Evolutionary conservation across 1,139 yeast genomes (phyloP).

Genomic region (Kodamaea anthophila): DNA sequence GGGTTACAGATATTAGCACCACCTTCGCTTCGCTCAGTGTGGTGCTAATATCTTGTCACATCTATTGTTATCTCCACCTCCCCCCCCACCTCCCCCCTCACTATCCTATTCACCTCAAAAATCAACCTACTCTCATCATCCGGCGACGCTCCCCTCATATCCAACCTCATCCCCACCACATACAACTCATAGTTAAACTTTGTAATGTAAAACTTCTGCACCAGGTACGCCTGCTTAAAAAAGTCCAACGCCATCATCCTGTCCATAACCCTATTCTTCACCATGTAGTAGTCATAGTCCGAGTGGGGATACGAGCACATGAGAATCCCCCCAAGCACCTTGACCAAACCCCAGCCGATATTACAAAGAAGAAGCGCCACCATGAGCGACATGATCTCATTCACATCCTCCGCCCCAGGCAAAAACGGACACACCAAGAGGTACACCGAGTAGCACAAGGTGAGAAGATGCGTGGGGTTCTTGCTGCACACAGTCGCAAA

Average conservation of each 20-base stretch:
- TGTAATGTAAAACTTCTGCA: conserved; percentile 48
- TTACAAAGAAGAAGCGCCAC: conserved; percentile 46
- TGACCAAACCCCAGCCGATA: conserved; percentile 52
- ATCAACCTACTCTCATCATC: conserved; percentile 60
- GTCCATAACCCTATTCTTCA: conserved; percentile 29
- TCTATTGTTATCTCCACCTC: conserved; percentile 58
- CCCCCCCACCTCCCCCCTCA: conserved; percentile 26
- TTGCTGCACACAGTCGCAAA: conserved; percentile 20
- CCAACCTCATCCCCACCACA: conserved; percentile 48
- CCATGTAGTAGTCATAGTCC: conserved; percentile 31
- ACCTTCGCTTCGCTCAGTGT: neutral
- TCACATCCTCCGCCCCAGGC: conserved; percentile 34
- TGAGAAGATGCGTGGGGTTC: conserved; percentile 60
- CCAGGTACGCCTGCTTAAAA: conserved; percentile 43
- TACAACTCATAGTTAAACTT: conserved; percentile 57
- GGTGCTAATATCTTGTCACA: conserved; percentile 33
- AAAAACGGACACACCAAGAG: conserved; percentile 30
- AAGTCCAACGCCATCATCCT: conserved; percentile 40
- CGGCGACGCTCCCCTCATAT: conserved; percentile 62
- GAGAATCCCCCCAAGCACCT: conserved; percentile 45
- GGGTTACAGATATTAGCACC: no score
- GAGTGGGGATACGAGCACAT: conserved; percentile 48
- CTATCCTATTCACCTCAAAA: conserved; percentile 46
- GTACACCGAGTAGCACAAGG: conserved; percentile 47
- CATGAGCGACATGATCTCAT: conserved; percentile 44